Conservation (phyloP, 2,329 filamentous ascomycete genomes). For the Colletotrichum sp. region DNA sequence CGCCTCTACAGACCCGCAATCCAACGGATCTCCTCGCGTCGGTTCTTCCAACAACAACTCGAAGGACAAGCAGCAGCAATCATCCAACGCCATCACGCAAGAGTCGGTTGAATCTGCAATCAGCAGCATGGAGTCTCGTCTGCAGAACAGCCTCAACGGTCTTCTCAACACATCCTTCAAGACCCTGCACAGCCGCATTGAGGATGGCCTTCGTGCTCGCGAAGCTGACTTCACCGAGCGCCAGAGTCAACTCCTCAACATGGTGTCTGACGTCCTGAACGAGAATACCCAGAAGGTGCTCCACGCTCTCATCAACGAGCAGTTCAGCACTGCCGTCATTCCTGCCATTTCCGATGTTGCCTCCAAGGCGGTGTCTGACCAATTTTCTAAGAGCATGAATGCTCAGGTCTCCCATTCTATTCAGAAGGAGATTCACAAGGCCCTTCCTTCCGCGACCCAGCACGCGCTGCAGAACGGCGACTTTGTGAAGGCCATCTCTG, state of each 20-base stretch:
- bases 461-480: constrained; percentile 77
- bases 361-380: constrained; percentile 71
- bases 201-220: constrained; percentile 65
- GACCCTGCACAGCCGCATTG: constrained; percentile 66
- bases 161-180: constrained; percentile 63
- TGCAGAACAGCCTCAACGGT: constrained; percentile 52
- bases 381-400: constrained; percentile 72
- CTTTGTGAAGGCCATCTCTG: constrained; percentile 73
- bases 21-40: constrained; percentile 44
- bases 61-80: constrained; percentile 33
- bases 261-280: constrained; percentile 65
- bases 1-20: constrained; percentile 48
- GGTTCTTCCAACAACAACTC: constrained; percentile 28
- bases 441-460: constrained; percentile 70
- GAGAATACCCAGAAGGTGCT: constrained; percentile 74
- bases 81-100: constrained; percentile 33
- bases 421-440: constrained; percentile 74
- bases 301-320: constrained; percentile 74
- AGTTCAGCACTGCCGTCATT: constrained; percentile 77
- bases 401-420: constrained; percentile 69
- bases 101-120: constrained; percentile 61
- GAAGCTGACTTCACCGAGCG: constrained; percentile 58
- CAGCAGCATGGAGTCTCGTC: constrained; percentile 55
- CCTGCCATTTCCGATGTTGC: constrained; percentile 75
- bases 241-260: constrained; percentile 59